phyloP scores from a whole-genome alignment of 2,329 filamentous ascomycete genomes.

The Beauveria scarabaeidicola region DNA sequence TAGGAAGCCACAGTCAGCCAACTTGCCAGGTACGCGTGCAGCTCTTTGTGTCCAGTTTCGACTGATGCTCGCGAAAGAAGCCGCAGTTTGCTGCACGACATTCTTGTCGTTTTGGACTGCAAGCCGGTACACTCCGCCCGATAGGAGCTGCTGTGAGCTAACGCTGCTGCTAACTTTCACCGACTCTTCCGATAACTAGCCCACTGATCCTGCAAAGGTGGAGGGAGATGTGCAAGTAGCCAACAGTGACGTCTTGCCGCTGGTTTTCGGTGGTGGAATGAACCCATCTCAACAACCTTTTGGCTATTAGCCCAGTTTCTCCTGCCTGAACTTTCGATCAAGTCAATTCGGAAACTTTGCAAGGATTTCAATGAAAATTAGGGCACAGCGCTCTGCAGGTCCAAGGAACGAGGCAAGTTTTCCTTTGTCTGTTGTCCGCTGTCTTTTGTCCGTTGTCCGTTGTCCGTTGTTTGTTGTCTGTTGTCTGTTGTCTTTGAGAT shows the following conservation, averaged over 20 bases:
- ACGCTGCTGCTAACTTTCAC: not conserved
- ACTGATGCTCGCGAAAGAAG: no score
- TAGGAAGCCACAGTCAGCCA: no score
- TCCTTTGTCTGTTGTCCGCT: no score
- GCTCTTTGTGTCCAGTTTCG: no score
- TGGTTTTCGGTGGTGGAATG: not conserved
- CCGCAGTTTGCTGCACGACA: not conserved
- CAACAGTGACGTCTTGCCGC: slow-evolving; percentile 1
- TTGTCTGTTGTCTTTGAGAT: not conserved
- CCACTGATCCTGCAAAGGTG: not conserved
- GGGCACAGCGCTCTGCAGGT: not conserved
- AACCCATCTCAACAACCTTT: not conserved
- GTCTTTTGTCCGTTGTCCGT: no score
- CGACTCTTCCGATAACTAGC: not conserved
- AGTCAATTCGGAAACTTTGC: not conserved
- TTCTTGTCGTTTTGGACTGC: no score
- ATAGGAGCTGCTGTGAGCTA: not conserved
- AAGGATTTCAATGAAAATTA: not conserved
- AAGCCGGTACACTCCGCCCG: no score
- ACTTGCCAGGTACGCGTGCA: no score
- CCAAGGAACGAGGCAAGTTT: no score
- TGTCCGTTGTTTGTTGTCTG: no score
- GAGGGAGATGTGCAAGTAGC: not conserved
- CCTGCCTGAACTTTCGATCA: not conserved
- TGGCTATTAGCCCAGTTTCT: not conserved